Percentiles rank a stretch among this genome's conserved stretches.
Conservation (phyloP, 176 grass and related monocot species). For the Bonia amplexicaulis region DNA sequence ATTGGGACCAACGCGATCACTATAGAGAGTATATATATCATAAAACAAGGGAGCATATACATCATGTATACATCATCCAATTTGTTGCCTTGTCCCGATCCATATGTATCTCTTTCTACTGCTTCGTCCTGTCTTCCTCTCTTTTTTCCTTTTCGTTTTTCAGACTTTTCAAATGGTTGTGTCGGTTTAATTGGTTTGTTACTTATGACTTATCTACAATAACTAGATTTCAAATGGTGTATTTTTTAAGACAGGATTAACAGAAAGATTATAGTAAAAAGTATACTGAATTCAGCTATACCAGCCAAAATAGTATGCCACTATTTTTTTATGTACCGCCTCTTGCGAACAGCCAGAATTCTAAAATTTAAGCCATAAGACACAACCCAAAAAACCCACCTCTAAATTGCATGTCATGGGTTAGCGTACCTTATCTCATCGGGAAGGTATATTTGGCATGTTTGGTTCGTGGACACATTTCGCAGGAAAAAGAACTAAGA, state of each 20-base stretch:
- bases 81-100: constrained; percentile 36
- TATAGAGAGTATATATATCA: constrained; percentile 12
- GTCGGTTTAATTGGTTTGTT: background rate
- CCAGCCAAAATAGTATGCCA: too few species aligned
- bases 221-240: too few species aligned
- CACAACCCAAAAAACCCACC: too few species aligned
- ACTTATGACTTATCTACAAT: too few species aligned
- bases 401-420: background rate
- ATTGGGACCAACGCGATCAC: constrained; percentile 35
- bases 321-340: too few species aligned
- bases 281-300: too few species aligned
- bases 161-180: background rate
- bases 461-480: background rate
- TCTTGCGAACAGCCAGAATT: too few species aligned
- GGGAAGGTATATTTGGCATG: background rate
- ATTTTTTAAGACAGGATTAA: too few species aligned
- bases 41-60: constrained; percentile 14
- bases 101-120: constrained; percentile 29
- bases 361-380: too few species aligned
- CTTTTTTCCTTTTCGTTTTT: background rate
- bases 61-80: constrained; percentile 3
- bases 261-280: too few species aligned
- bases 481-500: background rate
- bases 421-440: background rate
- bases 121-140: background rate